phyloP scores from a whole-genome alignment of 768 basidiomycete species.

The Trametes meyenii region DNA sequence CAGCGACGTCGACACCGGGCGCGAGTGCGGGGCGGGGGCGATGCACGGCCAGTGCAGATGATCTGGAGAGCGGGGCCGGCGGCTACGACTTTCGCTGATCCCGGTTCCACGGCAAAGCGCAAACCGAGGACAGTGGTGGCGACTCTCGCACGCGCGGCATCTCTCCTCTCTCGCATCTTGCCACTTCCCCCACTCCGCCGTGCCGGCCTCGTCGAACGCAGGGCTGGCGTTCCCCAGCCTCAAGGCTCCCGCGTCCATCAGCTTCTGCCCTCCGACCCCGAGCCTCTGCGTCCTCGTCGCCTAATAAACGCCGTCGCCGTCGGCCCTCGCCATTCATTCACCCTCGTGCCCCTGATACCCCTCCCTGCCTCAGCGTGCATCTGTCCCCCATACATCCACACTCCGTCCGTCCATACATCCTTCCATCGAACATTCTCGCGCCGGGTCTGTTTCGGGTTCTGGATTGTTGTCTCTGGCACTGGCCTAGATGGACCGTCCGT shows the following conservation, averaged over 20 bases:
- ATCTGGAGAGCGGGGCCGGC: background rate
- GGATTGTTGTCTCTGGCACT: background rate
- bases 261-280: background rate
- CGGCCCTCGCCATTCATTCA: no score
- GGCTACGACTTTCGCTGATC: constrained; percentile 5
- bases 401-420: background rate
- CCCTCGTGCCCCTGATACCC: background rate
- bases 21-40: background rate
- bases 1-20: background rate
- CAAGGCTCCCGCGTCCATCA: background rate
- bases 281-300: no score
- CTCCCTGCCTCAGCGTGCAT: background rate
- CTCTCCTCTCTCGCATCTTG: constrained; percentile 3
- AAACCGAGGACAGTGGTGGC: background rate
- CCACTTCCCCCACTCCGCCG: background rate
- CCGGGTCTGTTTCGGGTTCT: background rate
- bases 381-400: background rate
- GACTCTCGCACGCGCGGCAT: background rate
- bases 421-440: background rate
- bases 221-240: background rate
- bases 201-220: background rate
- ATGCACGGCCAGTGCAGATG: constrained; percentile 2
- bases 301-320: no score
- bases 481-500: background rate
- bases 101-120: constrained; percentile 4